phyloP scores from a whole-genome alignment of 1,284 basidiomycete genomes.

The Gomphus bonarii region DNA sequence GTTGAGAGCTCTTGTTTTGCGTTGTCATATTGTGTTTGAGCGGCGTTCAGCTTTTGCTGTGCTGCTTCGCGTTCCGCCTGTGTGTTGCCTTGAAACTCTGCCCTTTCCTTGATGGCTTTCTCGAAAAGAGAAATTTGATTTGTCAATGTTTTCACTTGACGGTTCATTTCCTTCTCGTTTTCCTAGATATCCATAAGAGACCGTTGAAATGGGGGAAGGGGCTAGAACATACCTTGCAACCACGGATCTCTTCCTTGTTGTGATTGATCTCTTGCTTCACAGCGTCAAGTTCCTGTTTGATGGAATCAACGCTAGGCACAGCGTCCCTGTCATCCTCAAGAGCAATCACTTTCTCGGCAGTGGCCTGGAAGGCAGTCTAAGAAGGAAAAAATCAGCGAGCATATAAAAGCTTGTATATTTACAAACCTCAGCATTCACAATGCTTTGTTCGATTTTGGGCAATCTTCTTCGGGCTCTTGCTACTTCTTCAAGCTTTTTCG shows the following conservation, averaged over 20 bases:
- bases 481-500: conserved; percentile 37
- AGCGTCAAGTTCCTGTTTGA: conserved; percentile 33
- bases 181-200: conserved; percentile 24
- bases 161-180: conserved; percentile 38
- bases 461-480: conserved; percentile 37
- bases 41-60: conserved; percentile 16
- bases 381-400: background rate
- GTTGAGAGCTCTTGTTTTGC: conserved; percentile 20
- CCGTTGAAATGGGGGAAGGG: conserved; percentile 8
- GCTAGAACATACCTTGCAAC: conserved; percentile 33
- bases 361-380: conserved; percentile 31
- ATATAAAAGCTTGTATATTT: conserved; percentile 1
- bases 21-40: conserved; percentile 36
- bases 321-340: conserved; percentile 37
- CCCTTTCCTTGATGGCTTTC: conserved; percentile 43
- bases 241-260: conserved; percentile 35
- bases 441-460: conserved; percentile 38
- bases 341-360: conserved; percentile 35
- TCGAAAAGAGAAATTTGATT: conserved; percentile 39
- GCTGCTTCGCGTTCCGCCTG: conserved; percentile 50
- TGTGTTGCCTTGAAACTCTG: conserved; percentile 42
- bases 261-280: conserved; percentile 34
- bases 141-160: conserved; percentile 29
- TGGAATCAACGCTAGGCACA: conserved; percentile 43
- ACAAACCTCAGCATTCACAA: conserved; percentile 38